phyloP scores from a whole-genome alignment of 2,329 filamentous ascomycete genomes.

The Sporothrix brunneoviolacea region DNA sequence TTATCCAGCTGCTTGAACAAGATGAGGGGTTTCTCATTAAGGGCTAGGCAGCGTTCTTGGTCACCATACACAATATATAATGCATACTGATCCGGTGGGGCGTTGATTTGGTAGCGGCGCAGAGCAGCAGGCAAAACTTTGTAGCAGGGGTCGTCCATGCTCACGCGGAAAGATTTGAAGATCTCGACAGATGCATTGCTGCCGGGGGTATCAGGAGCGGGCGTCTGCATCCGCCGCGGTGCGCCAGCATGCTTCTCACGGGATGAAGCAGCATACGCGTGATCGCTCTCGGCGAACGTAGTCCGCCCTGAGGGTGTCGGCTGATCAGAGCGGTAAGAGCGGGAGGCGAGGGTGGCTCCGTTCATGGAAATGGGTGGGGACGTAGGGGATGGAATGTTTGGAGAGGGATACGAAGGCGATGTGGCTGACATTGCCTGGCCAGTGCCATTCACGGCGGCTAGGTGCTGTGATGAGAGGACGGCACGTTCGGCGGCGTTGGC shows the following conservation, averaged over 20 bases:
- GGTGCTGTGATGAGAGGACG: constrained; percentile 60
- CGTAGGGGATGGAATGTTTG: constrained; percentile 64
- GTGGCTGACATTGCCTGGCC: constrained; percentile 40
- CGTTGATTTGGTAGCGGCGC: constrained; percentile 97
- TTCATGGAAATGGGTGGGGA: constrained; percentile 53
- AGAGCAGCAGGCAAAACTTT: constrained; percentile 93
- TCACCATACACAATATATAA: constrained; percentile 99
- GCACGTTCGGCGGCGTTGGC: constrained; percentile 62
- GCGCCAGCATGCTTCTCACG: constrained; percentile 33
- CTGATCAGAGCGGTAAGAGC: constrained; percentile 53
- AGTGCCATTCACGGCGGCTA: constrained; percentile 62
- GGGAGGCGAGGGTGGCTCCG: constrained; percentile 49
- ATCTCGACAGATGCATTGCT: constrained; percentile 73
- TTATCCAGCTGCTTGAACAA: constrained; percentile 96
- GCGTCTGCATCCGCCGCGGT: constrained; percentile 55
- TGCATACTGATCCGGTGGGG: constrained; percentile 94
- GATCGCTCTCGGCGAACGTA: constrained; percentile 48
- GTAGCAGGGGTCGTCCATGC: constrained; percentile 96
- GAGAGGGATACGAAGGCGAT: constrained; percentile 53
- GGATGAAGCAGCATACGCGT: constrained; percentile 29
- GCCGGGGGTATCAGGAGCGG: constrained; percentile 54
- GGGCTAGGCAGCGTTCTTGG: constrained; percentile 84
- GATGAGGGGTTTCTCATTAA: constrained; percentile 90
- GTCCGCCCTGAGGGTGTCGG: constrained; percentile 48
- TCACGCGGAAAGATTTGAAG: constrained; percentile 97